Conservation (phyloP, 768 basidiomycete genomes). For the Auricularia heimuer region DNA sequence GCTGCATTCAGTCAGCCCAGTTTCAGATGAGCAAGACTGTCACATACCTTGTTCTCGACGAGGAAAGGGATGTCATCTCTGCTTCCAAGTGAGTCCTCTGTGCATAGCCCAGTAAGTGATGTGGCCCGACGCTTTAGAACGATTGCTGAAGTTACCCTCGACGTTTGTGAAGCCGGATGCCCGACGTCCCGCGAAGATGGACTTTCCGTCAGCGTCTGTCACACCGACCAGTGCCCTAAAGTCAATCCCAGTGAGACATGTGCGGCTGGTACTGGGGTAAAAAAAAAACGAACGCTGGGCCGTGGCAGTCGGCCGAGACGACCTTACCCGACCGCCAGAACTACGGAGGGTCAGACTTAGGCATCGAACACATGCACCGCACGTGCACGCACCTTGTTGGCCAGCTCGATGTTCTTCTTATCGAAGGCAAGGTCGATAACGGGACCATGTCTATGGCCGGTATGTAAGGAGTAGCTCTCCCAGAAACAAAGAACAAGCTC, state of each 20-base stretch:
- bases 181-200: conserved; percentile 50
- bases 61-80: conserved; percentile 55
- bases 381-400: conserved; percentile 35
- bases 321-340: conserved; percentile 62
- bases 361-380: neutral
- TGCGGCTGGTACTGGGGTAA: conserved; percentile 10
- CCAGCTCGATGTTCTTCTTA: conserved; percentile 44
- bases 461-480: no score
- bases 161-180: conserved; percentile 63
- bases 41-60: conserved; percentile 42
- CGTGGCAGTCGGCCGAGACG: conserved; percentile 70
- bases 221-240: conserved; percentile 47
- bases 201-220: conserved; percentile 44
- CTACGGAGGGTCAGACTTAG: conserved; percentile 22
- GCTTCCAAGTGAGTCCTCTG: neutral
- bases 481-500: neutral
- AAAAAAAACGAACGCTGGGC: conserved; percentile 45
- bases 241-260: neutral
- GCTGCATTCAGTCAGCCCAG: conserved; percentile 13
- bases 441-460: conserved; percentile 43
- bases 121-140: neutral
- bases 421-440: conserved; percentile 60
- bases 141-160: conserved; percentile 30
- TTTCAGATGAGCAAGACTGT: neutral
- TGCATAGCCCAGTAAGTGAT: neutral